Base-by-base conservation (phyloP, 495 filamentous ascomycete genomes). In the Glonium stellatum region DNA sequence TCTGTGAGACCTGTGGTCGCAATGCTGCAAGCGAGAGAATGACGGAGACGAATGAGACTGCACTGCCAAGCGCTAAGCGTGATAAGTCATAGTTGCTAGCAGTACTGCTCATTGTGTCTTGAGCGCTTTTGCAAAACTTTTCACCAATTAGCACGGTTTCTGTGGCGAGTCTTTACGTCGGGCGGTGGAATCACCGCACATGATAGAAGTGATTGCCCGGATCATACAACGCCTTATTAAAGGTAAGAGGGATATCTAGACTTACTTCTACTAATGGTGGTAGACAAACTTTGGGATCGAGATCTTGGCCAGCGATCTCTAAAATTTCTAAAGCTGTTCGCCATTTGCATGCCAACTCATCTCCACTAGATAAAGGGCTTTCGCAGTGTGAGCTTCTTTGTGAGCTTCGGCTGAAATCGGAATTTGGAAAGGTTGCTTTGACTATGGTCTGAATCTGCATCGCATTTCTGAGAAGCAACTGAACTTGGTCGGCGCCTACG, bases 31-130 rank as follows among this genome's bases (percentile, higher is more conserved):
- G 5, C 70, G 60, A 48, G 10, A 75, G 71, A 25, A 80, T 78
- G 19, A 77, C 34, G 18, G 71, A 69, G n/a, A 76, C 73, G 31
- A 82, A 66, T n/a, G 76, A 75, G 23, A 84, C 60, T 15, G 70
- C 54, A 12, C 84, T 77, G 21, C 87, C 85, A 18, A 78, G 18
- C 34, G 71, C 64, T 56, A 92, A 83, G 57, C 76, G 77, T 4
- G 72, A 65, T 47, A 95, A 71, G 68, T 95, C 78, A 71, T 99
- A 99, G 63, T 96, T 92, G 74, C 89, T 95, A 0, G 92, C 90
- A 67, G 92, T 88, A 61, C 81, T 84, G 73, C 86, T 91, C 82
- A 97, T 87, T 11, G 88, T 60, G 8, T 76, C 75, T 72, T 97
- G 92, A 5, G 89, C 86, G 51, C 73, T 69, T 42, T 74, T 81